These are phyloP conservation scores for Sapria himalayana DNA, from an alignment of 345 rosid genomes.

Conservation along the genomic window DNA sequence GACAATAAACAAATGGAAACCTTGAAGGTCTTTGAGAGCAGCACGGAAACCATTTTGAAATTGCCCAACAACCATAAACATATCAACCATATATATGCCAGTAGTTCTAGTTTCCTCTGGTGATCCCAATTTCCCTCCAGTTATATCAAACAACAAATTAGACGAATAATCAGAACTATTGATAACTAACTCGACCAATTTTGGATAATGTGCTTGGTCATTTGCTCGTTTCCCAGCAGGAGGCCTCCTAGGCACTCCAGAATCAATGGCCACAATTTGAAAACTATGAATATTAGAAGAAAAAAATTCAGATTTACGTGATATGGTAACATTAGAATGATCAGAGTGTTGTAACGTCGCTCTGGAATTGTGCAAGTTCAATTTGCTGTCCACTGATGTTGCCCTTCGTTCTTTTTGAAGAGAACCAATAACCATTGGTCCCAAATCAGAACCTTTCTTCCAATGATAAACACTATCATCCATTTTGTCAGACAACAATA, in stretches of 20 bases:
- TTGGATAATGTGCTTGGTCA: slow-evolving; percentile 80
- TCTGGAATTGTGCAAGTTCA: slow-evolving; percentile 24
- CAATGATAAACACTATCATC: too few relatives aligned
- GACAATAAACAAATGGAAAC: slow-evolving; percentile 77
- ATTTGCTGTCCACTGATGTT: slow-evolving; percentile 51
- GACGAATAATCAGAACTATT: slow-evolving; percentile 50
- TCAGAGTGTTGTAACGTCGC: slow-evolving; percentile 36
- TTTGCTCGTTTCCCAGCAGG: slow-evolving; percentile 92
- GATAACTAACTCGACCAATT: slow-evolving; percentile 75
- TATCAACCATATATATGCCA: slow-evolving; percentile 14
- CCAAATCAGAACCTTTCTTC: slow-evolving; percentile 24
- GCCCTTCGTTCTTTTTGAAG: slow-evolving; percentile 80
- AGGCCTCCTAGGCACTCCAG: slow-evolving; percentile 92
- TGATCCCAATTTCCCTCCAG: slow-evolving; percentile 60
- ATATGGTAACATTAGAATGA: slow-evolving; percentile 43
- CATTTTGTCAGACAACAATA: slow-evolving; percentile 56
- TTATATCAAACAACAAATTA: slow-evolving; percentile 55
- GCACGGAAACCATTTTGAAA: slow-evolving; percentile 77
- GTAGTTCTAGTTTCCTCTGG: slow-evolving; percentile 22
- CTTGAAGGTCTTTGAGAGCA: slow-evolving; percentile 80
- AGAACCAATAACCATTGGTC: slow-evolving; percentile 57
- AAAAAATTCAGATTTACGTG: slow-evolving; percentile 34
- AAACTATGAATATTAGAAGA: slow-evolving; percentile 26
- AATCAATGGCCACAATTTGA: slow-evolving; percentile 74
- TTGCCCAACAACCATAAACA: slow-evolving; percentile 30